These are phyloP conservation scores for Suillus sp. DNA, from an alignment of 768 basidiomycete species.

Conservation along the genomic window DNA sequence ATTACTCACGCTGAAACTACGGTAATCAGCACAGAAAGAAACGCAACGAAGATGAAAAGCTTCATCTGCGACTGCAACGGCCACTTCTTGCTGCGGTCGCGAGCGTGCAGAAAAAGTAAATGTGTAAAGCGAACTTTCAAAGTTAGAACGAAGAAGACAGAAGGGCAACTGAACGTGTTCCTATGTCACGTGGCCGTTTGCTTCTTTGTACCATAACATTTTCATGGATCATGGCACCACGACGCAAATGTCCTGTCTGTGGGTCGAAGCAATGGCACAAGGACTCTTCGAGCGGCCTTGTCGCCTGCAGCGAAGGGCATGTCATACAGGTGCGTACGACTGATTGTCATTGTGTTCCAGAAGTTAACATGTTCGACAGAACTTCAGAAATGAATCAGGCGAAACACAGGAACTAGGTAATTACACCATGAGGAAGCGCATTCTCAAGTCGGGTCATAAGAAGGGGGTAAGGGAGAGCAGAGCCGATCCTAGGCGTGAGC, in stretches of 20 bases:
- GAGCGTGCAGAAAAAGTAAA: not conserved
- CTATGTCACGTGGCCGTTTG: not conserved
- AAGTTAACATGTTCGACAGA: conserved; percentile 42
- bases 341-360: conserved; percentile 8
- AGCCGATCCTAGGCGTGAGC: conserved; percentile 64
- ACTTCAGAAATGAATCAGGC: conserved; percentile 78
- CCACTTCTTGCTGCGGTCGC: not conserved
- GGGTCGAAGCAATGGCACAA: conserved; percentile 89
- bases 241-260: conserved; percentile 73
- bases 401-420: conserved; percentile 67
- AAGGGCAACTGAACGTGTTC: not conserved
- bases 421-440: conserved; percentile 66
- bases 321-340: conserved; percentile 68
- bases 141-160: not conserved
- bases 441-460: conserved; percentile 58
- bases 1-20: conserved; percentile 59
- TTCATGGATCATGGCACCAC: conserved; percentile 51
- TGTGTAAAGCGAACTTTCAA: not conserved
- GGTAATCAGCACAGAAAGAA: conserved; percentile 56
- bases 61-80: conserved; percentile 45
- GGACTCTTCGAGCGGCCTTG: conserved; percentile 75
- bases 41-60: conserved; percentile 44
- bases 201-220: not conserved
- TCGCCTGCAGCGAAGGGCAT: conserved; percentile 91
- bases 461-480: conserved; percentile 51